Evolutionary conservation across 768 basidiomycete genomes (phyloP).

Genomic region (Phanerodontia chrysosporium): DNA sequence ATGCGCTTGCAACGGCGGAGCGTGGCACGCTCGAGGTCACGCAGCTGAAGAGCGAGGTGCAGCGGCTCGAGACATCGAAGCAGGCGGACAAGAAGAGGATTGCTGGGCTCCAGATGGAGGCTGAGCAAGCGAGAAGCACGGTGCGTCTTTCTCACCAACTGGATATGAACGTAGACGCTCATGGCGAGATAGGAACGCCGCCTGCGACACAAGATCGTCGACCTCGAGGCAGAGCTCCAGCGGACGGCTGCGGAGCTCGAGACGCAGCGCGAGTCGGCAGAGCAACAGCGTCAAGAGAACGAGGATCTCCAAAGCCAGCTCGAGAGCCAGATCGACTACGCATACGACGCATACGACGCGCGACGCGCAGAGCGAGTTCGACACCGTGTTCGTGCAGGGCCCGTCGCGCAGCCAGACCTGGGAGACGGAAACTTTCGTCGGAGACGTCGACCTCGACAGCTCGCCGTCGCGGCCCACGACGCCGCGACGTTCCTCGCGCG

Average conservation of each 20-base stretch:
- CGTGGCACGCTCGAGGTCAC: background rate
- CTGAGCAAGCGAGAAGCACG: background rate
- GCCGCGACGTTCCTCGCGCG: background rate
- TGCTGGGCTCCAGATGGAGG: background rate
- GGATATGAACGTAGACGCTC: background rate
- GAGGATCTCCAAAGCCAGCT: background rate
- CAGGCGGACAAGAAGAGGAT: background rate
- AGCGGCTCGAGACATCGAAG: background rate
- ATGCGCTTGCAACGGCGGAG: background rate
- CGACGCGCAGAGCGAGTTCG: background rate
- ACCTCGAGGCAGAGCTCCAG: background rate
- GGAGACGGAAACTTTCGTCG: background rate
- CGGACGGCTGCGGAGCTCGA: background rate
- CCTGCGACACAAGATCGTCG: background rate
- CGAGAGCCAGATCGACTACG: background rate
- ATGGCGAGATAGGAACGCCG: background rate
- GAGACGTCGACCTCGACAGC: slow-evolving; percentile 2
- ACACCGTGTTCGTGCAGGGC: background rate
- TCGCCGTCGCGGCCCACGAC: background rate
- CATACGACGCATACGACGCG: background rate
- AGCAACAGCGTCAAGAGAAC: background rate
- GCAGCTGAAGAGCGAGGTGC: background rate
- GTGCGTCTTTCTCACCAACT: background rate
- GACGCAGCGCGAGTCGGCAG: background rate
- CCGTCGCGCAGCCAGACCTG: background rate